phyloP scores from a whole-genome alignment of 768 basidiomycete species.

The Tylopilus sp. region DNA sequence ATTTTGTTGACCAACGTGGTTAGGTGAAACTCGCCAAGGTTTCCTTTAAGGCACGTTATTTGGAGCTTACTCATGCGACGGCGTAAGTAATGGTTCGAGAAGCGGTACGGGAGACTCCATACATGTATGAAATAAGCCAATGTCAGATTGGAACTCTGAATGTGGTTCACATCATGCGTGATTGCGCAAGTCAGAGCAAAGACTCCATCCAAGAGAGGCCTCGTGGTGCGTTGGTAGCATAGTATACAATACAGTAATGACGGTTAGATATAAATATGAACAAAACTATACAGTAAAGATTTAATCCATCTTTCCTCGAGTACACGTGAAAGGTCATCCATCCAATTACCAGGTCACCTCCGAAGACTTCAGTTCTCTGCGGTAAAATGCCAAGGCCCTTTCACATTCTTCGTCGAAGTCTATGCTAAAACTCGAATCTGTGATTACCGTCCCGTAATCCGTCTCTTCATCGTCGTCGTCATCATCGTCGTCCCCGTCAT shows the following conservation, averaged over 20 bases:
- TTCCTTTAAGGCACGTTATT: slow-evolving; percentile 18
- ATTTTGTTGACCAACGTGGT: background rate
- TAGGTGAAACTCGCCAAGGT: slow-evolving; percentile 16
- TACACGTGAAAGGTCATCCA: background rate
- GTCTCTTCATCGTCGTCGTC: slow-evolving; percentile 25
- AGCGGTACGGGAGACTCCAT: too few species aligned
- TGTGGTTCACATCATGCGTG: background rate
- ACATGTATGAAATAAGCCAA: background rate
- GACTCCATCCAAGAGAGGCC: background rate
- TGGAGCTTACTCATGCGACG: slow-evolving; percentile 14
- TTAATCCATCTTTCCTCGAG: background rate
- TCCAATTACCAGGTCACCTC: background rate
- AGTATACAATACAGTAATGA: slow-evolving; percentile 5
- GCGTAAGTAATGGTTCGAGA: background rate
- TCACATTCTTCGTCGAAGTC: slow-evolving; percentile 26
- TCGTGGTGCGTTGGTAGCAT: slow-evolving; percentile 2
- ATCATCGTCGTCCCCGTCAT: slow-evolving; percentile 16
- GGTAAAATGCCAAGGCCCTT: slow-evolving; percentile 26
- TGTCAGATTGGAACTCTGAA: too few species aligned
- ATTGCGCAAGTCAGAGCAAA: background rate
- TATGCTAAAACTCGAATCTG: slow-evolving; percentile 14
- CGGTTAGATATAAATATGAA: slow-evolving; percentile 18
- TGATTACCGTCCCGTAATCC: slow-evolving; percentile 25
- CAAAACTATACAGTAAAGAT: slow-evolving; percentile 18
- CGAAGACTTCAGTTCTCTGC: slow-evolving; percentile 5